Evolutionary conservation across 2,329 filamentous ascomycete genomes (phyloP), one percentile per base, ranked within the genome.

Genomic region (Sporothrix brunneoviolacea): DNA sequence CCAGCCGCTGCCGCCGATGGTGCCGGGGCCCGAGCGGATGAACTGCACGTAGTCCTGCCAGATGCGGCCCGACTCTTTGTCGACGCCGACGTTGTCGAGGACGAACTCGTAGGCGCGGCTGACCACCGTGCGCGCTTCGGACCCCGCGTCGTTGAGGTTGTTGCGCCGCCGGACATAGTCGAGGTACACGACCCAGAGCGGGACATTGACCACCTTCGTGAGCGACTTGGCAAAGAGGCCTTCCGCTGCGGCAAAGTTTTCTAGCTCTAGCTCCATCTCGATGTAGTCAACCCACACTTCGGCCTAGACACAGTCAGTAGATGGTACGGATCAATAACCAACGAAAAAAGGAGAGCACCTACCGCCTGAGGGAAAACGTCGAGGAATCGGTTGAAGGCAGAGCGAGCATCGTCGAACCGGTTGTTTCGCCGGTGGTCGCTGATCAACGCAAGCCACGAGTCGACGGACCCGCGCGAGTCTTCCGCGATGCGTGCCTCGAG

Each of bases 31-130:
- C 35, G 82, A 87, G 64, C 90, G 91, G 66, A 97, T 81, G 64
- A 98, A 96, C 58, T 93, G 83, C 54, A 98, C 84, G 61, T 97
- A 97, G 58, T 98, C 93, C 53, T 86, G 81, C 93, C 93, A 98
- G 51, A 98, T 84, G 57, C 78, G 80, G 32, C 90, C 91, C 10
- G 91, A 85, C 61, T 95, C 89, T 62, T 90, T 86, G 68, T 98
- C 93, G 59, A 93, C 82, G 24, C 94, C 94, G 55, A 98, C 84
- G 58, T 88, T 87, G 58, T 88, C 80, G 40, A 98, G 80, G 7
- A 95, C 91, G 62, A 95, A 90, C 56, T 97, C 90, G 67, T 96
- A 98, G 3, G 90, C 88, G 56, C 89, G 84, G 18, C 83, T 84
- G 50, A 98, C 84, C 8, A 85, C 86, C 57, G 82, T 79, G 54